These are phyloP conservation scores for Fonsecaea multimorphosa DNA, from an alignment of 2,329 filamentous ascomycete genomes.

Conservation along the genomic window DNA sequence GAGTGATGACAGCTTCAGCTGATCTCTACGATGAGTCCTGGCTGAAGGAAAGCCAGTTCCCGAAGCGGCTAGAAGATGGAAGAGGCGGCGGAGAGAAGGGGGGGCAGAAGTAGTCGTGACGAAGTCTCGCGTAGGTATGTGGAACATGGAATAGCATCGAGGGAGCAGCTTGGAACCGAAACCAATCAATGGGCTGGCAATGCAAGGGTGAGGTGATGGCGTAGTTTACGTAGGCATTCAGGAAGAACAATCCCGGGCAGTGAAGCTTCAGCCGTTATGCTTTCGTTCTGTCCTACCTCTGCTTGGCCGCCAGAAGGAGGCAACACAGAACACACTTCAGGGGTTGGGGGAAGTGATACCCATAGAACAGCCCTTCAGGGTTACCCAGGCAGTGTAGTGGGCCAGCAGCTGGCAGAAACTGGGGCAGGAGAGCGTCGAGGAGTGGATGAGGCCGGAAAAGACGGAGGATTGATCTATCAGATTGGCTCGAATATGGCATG, in stretches of 20 bases:
- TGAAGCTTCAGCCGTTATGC: neutral
- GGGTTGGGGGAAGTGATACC: conserved; percentile 7
- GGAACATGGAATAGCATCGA: neutral
- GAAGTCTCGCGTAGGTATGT: conserved; percentile 1
- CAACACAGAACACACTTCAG: conserved; percentile 31
- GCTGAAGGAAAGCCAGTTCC: neutral
- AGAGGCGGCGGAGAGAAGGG: too few species aligned
- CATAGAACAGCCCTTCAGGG: conserved; percentile 7
- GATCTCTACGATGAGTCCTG: neutral
- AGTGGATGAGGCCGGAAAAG: conserved; percentile 19
- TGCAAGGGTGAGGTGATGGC: neutral
- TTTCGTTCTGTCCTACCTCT: neutral
- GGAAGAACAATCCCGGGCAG: neutral
- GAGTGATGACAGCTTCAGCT: neutral
- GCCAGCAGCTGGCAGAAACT: conserved; percentile 5
- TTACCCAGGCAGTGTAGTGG: neutral
- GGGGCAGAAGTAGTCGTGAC: neutral
- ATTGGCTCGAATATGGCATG: neutral
- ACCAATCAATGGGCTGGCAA: neutral
- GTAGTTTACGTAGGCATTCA: neutral
- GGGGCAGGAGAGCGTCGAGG: neutral
- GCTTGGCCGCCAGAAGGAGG: conserved; percentile 32
- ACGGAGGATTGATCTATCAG: conserved; percentile 16
- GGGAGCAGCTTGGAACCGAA: neutral
- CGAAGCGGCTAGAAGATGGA: conserved; percentile 1